Evolutionary conservation across 2,329 filamentous ascomycete species (phyloP), one percentile per base, ranked within the genome.

Genomic region (Clarireedia sp.): DNA sequence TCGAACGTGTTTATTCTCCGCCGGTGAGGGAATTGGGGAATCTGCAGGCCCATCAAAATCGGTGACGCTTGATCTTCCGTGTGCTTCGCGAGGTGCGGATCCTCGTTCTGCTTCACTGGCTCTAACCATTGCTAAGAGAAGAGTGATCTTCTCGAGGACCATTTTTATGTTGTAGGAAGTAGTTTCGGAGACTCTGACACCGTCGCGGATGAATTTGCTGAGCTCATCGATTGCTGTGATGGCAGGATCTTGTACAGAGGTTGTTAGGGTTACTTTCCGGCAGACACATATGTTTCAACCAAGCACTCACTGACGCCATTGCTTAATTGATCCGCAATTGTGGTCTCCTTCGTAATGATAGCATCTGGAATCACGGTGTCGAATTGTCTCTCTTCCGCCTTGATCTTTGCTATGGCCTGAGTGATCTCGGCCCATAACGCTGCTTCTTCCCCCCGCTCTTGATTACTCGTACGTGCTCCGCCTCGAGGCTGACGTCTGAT

Each of bases 31-130:
- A 1, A 60, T 60, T 7, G 66, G 67, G 7, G 67, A 68, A 41
- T 69, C 68, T 3, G 59, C 59, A 12, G 64, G 57, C 24, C 64
- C 66, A 56, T 69, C 68, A 33, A 64, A 62, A 23, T 69, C 67
- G 29, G 66, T 59, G 9, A 55, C 54, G 16, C 54, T 51, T 6
- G 65, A 63, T 51, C 62, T 55, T 9, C 62, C 60, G 17, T 60
- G 59, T 8, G 61, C 63, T 44, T 63, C 63, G 16, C 67, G 63
- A 7, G 62, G 58, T 9, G 55, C 56, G 7, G 57, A 57, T 17
- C 57, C 57, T 37, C 63, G 56, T 21, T 61, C 52, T 44, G 57
- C 47, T 51, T 66, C 64, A 37, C 66, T 64, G 26, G 63, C 57
- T 26, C 54, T 59, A 9, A 57, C 50, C 21, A 66, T 37, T 14